Conservation (phyloP, 305 asterid species). For the Fraxinus velutina region DNA sequence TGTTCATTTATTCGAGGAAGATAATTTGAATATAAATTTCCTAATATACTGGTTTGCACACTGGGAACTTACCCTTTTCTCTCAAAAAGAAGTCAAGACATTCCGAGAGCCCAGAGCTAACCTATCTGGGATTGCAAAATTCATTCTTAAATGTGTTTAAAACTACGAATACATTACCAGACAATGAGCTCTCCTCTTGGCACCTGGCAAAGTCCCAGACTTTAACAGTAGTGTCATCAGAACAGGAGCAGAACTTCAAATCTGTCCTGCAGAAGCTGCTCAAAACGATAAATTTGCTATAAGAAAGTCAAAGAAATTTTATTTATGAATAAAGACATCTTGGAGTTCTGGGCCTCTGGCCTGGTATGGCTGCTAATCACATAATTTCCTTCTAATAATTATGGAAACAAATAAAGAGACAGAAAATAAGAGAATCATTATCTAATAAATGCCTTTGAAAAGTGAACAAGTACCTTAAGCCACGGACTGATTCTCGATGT, state of each 20-base stretch:
- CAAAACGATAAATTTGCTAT: conserved; percentile 1
- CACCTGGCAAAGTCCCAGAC: conserved; percentile 99
- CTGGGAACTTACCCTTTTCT: background rate
- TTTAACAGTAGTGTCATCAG: conserved; percentile 95
- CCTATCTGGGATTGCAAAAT: conserved; percentile 9
- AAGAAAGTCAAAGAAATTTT: conserved; percentile 1
- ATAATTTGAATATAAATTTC: background rate
- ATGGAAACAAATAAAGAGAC: background rate
- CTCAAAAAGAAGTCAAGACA: conserved; percentile 2
- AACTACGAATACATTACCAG: conserved; percentile 71
- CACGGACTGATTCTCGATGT: conserved; percentile 96
- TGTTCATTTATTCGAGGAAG: background rate
- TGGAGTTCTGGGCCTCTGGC: background rate
- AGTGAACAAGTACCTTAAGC: conserved; percentile 56
- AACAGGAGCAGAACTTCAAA: conserved; percentile 96
- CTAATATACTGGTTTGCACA: background rate
- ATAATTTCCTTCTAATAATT: background rate
- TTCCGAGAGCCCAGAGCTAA: background rate
- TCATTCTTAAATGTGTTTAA: conserved; percentile 10
- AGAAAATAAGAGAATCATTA: conserved; percentile 1
- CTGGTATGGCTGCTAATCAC: background rate
- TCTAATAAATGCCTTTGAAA: conserved; percentile 23
- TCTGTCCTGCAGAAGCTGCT: conserved; percentile 95
- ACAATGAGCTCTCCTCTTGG: conserved; percentile 89
- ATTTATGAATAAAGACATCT: background rate